Evolutionary conservation across 2,329 filamentous ascomycete genomes (phyloP).

Genomic region (Ascosphaera aggregata): DNA sequence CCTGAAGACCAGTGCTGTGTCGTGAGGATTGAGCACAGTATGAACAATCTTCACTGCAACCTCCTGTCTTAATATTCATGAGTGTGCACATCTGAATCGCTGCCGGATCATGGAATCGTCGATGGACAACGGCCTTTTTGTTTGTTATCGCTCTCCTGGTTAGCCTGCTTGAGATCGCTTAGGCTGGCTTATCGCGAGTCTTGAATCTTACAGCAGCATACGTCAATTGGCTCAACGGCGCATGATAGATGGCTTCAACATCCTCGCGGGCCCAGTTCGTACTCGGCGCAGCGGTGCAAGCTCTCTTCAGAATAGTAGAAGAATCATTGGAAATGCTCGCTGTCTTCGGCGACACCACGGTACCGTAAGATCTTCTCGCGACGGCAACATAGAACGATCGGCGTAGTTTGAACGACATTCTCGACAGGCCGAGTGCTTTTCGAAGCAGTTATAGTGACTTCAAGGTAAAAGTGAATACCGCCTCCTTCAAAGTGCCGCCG

Average conservation of each 20-base stretch:
- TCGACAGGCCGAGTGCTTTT: not conserved
- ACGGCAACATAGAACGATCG: not conserved
- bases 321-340: not conserved
- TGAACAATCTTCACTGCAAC: slow-evolving; percentile 77
- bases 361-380: not conserved
- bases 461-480: too few species aligned
- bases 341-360: not conserved
- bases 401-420: not conserved
- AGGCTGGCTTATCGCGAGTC: slow-evolving; percentile 3
- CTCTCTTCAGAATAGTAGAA: too few species aligned
- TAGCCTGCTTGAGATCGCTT: slow-evolving; percentile 1
- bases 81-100: slow-evolving; percentile 82
- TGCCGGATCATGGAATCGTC: slow-evolving; percentile 61
- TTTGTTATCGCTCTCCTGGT: slow-evolving; percentile 4
- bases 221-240: slow-evolving; percentile 55
- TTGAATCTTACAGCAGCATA: slow-evolving; percentile 38
- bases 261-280: slow-evolving; percentile 64
- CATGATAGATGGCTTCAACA: slow-evolving; percentile 60
- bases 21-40: slow-evolving; percentile 82
- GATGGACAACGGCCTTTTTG: slow-evolving; percentile 49
- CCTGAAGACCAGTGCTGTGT: slow-evolving; percentile 53
- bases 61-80: slow-evolving; percentile 93
- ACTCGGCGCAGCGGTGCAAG: slow-evolving; percentile 22
- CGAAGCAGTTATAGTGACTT: too few species aligned
- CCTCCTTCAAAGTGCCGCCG: too few species aligned